Evolutionary conservation across 2,329 filamentous ascomycete genomes (phyloP).

Genomic region (Escovopsis sp.): DNA sequence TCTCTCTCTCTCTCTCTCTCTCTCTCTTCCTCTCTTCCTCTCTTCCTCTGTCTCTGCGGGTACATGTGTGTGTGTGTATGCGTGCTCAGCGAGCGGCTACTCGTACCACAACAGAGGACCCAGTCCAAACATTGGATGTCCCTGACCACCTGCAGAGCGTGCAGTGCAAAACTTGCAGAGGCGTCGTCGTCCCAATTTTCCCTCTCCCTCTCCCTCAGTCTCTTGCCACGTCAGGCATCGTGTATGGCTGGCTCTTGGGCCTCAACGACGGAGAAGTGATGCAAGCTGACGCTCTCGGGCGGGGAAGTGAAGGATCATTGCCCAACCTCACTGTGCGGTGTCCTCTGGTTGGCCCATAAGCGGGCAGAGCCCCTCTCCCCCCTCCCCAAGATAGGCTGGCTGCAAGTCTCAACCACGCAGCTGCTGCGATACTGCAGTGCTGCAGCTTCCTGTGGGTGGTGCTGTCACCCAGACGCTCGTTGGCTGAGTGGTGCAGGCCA

Average conservation of each 20-base stretch:
- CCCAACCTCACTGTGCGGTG: neutral
- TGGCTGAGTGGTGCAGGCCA: no score
- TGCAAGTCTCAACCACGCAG: neutral
- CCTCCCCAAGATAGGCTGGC: neutral
- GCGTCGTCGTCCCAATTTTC: neutral
- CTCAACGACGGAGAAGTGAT: neutral
- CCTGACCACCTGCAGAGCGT: no score
- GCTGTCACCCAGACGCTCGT: no score
- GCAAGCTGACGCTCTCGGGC: neutral
- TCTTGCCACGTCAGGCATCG: neutral
- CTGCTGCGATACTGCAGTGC: neutral
- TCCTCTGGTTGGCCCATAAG: neutral
- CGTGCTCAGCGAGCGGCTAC: no score
- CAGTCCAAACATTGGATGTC: no score
- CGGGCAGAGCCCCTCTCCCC: neutral
- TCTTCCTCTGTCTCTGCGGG: no score
- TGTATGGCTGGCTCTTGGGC: neutral
- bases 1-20: no score
- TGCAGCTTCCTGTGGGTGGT: no score
- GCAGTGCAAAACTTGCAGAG: no score
- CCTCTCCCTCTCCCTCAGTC: neutral
- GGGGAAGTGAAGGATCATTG: neutral
- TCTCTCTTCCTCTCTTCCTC: no score
- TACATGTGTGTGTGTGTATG: no score
- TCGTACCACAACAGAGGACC: no score